A percentile compares a stretch with the other conserved stretches of the same genome.
phyloP scores from a whole-genome alignment of 2,329 filamentous ascomycete genomes.

The Pseudogymnoascus sp. region DNA sequence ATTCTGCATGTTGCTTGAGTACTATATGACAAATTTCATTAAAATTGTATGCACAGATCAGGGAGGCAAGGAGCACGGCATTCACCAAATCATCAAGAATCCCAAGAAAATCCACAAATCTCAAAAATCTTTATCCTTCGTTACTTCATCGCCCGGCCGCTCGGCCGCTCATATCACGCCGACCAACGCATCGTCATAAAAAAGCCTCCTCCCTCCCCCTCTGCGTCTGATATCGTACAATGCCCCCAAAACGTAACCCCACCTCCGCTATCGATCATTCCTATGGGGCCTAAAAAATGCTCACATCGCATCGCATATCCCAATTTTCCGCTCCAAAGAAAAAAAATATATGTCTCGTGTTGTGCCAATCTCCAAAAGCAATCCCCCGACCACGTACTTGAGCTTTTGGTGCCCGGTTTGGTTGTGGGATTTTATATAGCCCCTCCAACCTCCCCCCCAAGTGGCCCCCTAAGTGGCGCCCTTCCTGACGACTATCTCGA shows the following conservation, averaged over 20 bases:
- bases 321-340: background rate
- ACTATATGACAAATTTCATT: background rate
- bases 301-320: background rate
- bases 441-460: too few species aligned
- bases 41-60: background rate
- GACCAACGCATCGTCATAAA: background rate
- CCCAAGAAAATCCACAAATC: background rate
- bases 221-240: background rate
- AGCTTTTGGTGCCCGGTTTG: background rate
- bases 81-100: background rate
- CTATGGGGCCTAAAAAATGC: background rate
- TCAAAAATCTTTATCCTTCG: conserved; percentile 1
- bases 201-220: background rate
- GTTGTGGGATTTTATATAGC: background rate
- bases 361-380: background rate
- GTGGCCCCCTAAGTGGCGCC: conserved; percentile 40
- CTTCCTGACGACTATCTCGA: conserved; percentile 51
- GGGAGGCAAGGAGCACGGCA: background rate
- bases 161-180: conserved; percentile 3
- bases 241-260: background rate
- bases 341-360: background rate
- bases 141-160: background rate
- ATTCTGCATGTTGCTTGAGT: background rate
- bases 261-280: background rate
- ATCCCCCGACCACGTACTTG: background rate